These are phyloP conservation scores for Epichloe sp. DNA, from an alignment of 2,329 filamentous ascomycete species.

Conservation along the genomic window DNA sequence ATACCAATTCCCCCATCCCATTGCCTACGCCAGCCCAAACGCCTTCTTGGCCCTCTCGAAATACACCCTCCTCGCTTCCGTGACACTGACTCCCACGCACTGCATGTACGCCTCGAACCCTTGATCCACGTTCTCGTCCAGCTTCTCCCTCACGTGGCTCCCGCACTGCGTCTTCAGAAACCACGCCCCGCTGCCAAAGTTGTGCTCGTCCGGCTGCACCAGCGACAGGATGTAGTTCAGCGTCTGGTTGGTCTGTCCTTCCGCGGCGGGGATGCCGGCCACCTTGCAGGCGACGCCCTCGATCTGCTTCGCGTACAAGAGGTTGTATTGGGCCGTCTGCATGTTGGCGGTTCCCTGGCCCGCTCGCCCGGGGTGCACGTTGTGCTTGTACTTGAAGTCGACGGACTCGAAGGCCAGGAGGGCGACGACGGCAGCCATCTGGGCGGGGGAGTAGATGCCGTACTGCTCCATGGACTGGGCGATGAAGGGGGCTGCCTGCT, in stretches of 20 bases:
- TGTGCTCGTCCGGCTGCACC: constrained; percentile 34
- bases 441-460: constrained; percentile 36
- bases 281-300: constrained; percentile 22
- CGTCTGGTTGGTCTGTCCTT: constrained; percentile 17
- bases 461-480: constrained; percentile 43
- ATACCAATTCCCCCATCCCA: not conserved
- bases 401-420: constrained; percentile 60
- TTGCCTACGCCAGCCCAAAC: constrained; percentile 22
- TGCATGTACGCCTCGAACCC: constrained; percentile 33
- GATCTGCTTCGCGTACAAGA: constrained; percentile 33
- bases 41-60: constrained; percentile 34
- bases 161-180: constrained; percentile 33
- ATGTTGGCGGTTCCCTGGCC: constrained; percentile 59
- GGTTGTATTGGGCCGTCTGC: constrained; percentile 33
- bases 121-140: constrained; percentile 24
- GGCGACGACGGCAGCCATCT: constrained; percentile 57
- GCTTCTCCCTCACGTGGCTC: constrained; percentile 15
- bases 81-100: constrained; percentile 29
- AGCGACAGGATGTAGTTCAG: constrained; percentile 30
- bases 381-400: constrained; percentile 59
- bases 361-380: constrained; percentile 40
- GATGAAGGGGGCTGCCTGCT: constrained; percentile 44
- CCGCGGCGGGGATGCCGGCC: constrained; percentile 14
- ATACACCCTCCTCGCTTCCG: constrained; percentile 24
- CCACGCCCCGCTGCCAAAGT: constrained; percentile 41